These are phyloP conservation scores for Domatiomyces globalis DNA, from an alignment of 2,329 filamentous ascomycete species.

Conservation along the genomic window DNA sequence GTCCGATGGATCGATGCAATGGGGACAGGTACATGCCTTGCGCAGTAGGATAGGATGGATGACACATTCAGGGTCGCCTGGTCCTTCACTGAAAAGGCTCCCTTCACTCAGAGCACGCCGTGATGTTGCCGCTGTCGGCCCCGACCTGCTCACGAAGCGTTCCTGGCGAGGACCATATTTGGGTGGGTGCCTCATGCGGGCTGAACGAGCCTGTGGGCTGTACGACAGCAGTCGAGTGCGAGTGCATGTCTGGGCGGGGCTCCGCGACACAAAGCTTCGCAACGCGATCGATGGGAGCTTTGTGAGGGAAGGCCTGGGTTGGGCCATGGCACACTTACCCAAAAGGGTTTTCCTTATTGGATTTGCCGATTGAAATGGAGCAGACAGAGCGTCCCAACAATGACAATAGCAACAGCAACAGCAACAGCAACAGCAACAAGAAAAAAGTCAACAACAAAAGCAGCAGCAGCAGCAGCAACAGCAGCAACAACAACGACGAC, in stretches of 20 bases:
- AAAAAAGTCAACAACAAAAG: not conserved
- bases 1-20: constrained; percentile 44
- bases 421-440: not conserved
- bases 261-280: not conserved
- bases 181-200: too few species aligned
- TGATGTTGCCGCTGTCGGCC: not conserved
- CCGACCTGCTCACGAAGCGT: not conserved
- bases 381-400: not conserved
- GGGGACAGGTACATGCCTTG: constrained; percentile 40
- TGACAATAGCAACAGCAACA: not conserved
- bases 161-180: not conserved
- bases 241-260: not conserved
- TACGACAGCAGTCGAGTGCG: not conserved
- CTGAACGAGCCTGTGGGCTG: not conserved
- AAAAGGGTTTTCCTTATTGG: not conserved
- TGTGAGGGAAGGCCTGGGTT: not conserved
- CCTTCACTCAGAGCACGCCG: not conserved
- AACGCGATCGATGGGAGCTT: not conserved
- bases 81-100: not conserved
- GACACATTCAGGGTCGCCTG: not conserved
- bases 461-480: not conserved
- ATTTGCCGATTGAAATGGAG: not conserved
- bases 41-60: constrained; percentile 28
- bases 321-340: not conserved
- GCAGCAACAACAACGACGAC: not conserved